Evolutionary conservation across 1,284 basidiomycete species (phyloP).

Genomic region (Papiliotrema flavescens): DNA sequence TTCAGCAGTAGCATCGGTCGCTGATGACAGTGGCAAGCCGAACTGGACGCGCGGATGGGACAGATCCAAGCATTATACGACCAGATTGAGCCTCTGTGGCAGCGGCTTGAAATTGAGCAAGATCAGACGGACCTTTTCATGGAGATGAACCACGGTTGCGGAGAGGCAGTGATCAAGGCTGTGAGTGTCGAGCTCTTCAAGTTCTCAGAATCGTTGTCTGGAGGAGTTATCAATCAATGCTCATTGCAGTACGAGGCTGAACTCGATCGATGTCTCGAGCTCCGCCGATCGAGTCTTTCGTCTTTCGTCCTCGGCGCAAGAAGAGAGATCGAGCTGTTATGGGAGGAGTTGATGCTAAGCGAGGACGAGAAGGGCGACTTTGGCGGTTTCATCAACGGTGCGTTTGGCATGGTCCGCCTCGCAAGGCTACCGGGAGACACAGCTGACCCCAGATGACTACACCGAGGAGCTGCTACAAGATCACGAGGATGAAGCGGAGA

Average conservation of each 20-base stretch:
- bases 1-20: neutral
- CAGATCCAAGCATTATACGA: constrained; percentile 46
- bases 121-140: constrained; percentile 44
- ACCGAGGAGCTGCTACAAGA: constrained; percentile 81
- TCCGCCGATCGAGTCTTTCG: constrained; percentile 83
- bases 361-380: constrained; percentile 79
- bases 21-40: constrained; percentile 31
- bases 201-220: no score
- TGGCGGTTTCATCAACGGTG: constrained; percentile 74
- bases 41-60: constrained; percentile 33
- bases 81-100: constrained; percentile 46
- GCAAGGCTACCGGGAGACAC: neutral
- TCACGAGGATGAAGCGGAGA: constrained; percentile 82
- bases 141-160: constrained; percentile 44
- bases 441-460: constrained; percentile 63
- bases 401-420: constrained; percentile 23
- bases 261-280: constrained; percentile 79
- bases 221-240: no score
- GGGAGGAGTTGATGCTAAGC: constrained; percentile 82
- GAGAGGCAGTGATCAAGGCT: constrained; percentile 37
- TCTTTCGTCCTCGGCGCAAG: constrained; percentile 80
- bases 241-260: constrained; percentile 71
- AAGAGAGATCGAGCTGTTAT: constrained; percentile 73
- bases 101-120: constrained; percentile 35
- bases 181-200: no score